These are phyloP conservation scores for Begonia peltatifolia DNA, from an alignment of 306 rosid genomes.

Conservation along the genomic window DNA sequence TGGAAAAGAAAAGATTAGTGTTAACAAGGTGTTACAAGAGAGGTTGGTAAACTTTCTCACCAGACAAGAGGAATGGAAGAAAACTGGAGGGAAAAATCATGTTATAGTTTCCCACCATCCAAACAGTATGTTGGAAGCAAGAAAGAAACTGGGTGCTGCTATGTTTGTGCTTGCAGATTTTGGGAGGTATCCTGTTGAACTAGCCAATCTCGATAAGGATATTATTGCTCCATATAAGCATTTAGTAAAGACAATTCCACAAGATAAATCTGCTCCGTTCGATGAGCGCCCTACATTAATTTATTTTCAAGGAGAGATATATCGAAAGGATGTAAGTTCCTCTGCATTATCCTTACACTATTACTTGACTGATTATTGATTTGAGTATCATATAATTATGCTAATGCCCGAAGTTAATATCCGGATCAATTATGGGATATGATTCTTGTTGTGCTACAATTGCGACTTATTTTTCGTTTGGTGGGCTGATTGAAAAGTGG, in stretches of 20 bases:
- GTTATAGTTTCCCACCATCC: conserved; percentile 91
- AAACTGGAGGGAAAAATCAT: conserved; percentile 59
- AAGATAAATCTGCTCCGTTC: conserved; percentile 48
- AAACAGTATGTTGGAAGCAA: conserved; percentile 71
- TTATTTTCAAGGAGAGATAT: conserved; percentile 84
- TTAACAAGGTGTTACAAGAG: conserved; percentile 53
- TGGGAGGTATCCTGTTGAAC: conserved; percentile 71
- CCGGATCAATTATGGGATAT: too few species aligned
- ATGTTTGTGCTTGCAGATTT: conserved; percentile 92
- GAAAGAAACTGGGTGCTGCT: conserved; percentile 68
- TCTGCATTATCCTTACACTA: too few species aligned
- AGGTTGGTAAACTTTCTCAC: conserved; percentile 48
- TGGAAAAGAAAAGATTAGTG: conserved; percentile 43
- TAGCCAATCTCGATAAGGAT: conserved; percentile 78
- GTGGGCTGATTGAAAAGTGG: too few species aligned
- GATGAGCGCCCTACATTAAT: conserved; percentile 51
- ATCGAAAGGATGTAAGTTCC: conserved; percentile 81
- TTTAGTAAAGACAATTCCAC: conserved; percentile 39
- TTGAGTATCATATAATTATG: too few species aligned
- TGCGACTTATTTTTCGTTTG: too few species aligned
- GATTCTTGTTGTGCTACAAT: too few species aligned
- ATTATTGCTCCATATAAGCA: conserved; percentile 85
- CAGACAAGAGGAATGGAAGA: conserved; percentile 52
- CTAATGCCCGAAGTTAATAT: too few species aligned
- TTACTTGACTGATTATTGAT: too few species aligned